Conservation (phyloP, 78 protist genomes). For the Chrysochromulina parva region DNA sequence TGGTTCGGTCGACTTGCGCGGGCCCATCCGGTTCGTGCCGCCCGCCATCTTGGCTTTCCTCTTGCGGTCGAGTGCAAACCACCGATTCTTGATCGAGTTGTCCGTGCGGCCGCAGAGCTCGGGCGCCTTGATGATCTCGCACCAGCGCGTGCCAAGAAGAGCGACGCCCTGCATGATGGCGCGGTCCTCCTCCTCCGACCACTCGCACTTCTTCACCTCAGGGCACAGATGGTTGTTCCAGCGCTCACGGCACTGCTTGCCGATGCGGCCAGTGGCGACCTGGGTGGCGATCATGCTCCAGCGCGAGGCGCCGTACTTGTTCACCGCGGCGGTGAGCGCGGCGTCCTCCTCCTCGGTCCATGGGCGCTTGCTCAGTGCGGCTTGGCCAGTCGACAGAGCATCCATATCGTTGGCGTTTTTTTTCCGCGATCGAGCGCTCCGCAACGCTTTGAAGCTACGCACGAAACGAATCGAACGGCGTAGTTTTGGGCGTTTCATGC, state of each 20-base stretch:
- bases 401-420: too few species aligned
- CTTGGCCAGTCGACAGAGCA: too few species aligned
- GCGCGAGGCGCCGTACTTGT: background rate
- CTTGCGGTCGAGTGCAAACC: background rate
- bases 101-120: background rate
- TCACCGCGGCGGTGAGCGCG: background rate
- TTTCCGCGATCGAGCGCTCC: too few species aligned
- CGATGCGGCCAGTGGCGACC: background rate
- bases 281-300: slow-evolving; percentile 4
- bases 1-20: too few species aligned
- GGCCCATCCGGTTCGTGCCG: too few species aligned
- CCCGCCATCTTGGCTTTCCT: background rate
- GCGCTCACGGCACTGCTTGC: background rate
- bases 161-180: background rate
- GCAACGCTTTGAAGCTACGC: too few species aligned
- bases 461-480: too few species aligned
- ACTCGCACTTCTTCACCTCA: background rate
- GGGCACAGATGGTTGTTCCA: slow-evolving; percentile 16
- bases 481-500: too few species aligned
- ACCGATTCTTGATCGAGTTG: slow-evolving; percentile 8
- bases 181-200: background rate
- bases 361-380: too few species aligned
- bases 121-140: background rate
- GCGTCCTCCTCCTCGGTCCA: background rate
- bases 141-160: background rate